Percentiles rank a stretch among this genome's conserved stretches.
These are phyloP conservation scores for Leccinum aurantiacum DNA, from an alignment of 768 basidiomycete species.

Conservation along the genomic window DNA sequence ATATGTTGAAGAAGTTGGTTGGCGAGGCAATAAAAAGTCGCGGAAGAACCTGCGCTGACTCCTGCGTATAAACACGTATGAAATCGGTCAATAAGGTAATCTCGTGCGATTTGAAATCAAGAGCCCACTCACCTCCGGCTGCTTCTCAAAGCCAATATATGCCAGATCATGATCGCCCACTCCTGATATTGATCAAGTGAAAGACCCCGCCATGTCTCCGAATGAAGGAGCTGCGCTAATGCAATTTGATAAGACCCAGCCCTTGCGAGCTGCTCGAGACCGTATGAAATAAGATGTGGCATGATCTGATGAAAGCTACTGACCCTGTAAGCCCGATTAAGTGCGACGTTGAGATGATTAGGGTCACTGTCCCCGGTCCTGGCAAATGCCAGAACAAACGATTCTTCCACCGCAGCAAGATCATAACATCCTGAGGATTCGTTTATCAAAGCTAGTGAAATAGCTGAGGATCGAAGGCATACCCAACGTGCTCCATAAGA, in stretches of 20 bases:
- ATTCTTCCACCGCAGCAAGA: conserved; percentile 66
- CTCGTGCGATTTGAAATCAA: conserved; percentile 1
- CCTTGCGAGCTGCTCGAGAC: conserved; percentile 54
- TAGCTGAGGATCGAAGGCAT: conserved; percentile 7
- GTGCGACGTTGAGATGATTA: conserved; percentile 54
- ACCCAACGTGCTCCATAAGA: conserved; percentile 75
- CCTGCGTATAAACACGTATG: conserved; percentile 29
- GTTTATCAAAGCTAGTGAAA: conserved; percentile 12
- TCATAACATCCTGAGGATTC: conserved; percentile 56
- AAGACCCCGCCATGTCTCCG: conserved; percentile 68
- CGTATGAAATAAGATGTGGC: conserved; percentile 9
- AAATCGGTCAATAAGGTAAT: conserved; percentile 9
- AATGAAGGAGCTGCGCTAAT: conserved; percentile 61
- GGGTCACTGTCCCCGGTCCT: conserved; percentile 57
- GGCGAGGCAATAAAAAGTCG: conserved; percentile 62
- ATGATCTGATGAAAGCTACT: conserved; percentile 13
- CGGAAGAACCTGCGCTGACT: conserved; percentile 64
- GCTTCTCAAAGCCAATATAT: conserved; percentile 65
- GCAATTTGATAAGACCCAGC: conserved; percentile 67
- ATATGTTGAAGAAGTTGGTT: conserved; percentile 52
- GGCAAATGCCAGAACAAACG: conserved; percentile 67
- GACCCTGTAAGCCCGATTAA: conserved; percentile 73
- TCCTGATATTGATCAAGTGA: conserved; percentile 60
- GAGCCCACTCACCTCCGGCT: conserved; percentile 58
- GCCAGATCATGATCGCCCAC: conserved; percentile 81